Conservation (phyloP, 805 yeast species). For the Ogataea paradorogensis region DNA sequence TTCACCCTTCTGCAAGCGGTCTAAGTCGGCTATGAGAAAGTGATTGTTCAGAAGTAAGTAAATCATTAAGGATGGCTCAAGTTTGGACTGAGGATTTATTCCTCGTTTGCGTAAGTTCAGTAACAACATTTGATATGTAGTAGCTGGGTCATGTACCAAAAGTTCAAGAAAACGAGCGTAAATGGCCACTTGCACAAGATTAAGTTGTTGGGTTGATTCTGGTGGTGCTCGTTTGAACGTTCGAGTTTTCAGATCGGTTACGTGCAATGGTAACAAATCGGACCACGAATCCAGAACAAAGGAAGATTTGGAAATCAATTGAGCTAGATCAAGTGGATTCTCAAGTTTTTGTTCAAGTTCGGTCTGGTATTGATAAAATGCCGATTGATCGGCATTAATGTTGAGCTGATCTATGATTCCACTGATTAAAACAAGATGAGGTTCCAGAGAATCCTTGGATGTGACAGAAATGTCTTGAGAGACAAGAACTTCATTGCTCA, state of each 20-base stretch:
- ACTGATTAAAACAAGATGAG: conserved; percentile 46
- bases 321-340: conserved; percentile 20
- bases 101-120: conserved; percentile 47
- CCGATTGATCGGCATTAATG: conserved; percentile 18
- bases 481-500: neutral
- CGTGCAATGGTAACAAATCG: conserved; percentile 28
- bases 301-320: conserved; percentile 10
- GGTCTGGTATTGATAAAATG: conserved; percentile 20
- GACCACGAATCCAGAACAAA: conserved; percentile 22
- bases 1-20: conserved; percentile 44
- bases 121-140: conserved; percentile 42
- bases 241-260: conserved; percentile 66
- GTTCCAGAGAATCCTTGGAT: conserved; percentile 43
- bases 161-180: conserved; percentile 50
- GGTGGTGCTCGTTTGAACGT: conserved; percentile 46
- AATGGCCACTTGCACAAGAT: conserved; percentile 59
- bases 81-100: conserved; percentile 46
- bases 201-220: conserved; percentile 43
- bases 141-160: conserved; percentile 28
- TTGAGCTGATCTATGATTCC: conserved; percentile 60
- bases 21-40: conserved; percentile 41
- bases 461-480: conserved; percentile 19
- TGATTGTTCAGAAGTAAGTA: conserved; percentile 38
- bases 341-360: conserved; percentile 16
- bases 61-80: conserved; percentile 41